Evolutionary conservation across 768 basidiomycete genomes (phyloP), one percentile per base, ranked within the genome.

Genomic region (Cubamyces lactineus): DNA sequence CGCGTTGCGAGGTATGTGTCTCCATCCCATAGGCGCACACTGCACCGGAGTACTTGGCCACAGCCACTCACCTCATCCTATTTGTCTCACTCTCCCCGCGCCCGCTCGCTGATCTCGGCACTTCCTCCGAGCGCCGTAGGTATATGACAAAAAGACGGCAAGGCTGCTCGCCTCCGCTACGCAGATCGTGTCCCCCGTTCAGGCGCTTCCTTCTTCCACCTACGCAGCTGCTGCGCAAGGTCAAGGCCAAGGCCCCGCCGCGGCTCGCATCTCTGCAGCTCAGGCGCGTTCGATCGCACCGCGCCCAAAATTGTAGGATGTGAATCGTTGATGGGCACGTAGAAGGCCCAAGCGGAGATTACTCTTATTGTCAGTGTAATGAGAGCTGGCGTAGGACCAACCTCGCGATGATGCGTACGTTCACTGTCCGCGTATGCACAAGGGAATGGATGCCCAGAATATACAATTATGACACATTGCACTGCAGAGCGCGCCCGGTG

Each of bases 1-100:
- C 67, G 28, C 57, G 69, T 9, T 64, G 59, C 39, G 71, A 72
- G 68, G 71, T 70, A 43, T 17, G 61, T 39, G 5, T n/a, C 12
- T 28, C 24, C 13, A 4, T n/a, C n/a, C 13, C 15, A 11, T 40
- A 23, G 13, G 34, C 34, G 34, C 42, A 43, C 42, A 4, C 8
- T 39, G 19, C n/a, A 26, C 24, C 23, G 40, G 23, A 16, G 28
- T 40, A 23, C 21, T n/a, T n/a, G n/a, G n/a, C n/a, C 56, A 57
- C 46, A 48, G 38, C 46, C 56, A 26, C 47, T 56, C 17, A 53
- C 28, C 26, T 6, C 50, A 17, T 19, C 30, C 34, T 17, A 19
- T 30, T 16, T 11, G 16, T 17, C 38, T 41, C 19, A 6, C 19
- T 24, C 13, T 43, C 49, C n/a, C n/a, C 26, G 17, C 46, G 23